phyloP scores from a whole-genome alignment of 805 yeast genomes.

The Saccharomycopsis selenospora region DNA sequence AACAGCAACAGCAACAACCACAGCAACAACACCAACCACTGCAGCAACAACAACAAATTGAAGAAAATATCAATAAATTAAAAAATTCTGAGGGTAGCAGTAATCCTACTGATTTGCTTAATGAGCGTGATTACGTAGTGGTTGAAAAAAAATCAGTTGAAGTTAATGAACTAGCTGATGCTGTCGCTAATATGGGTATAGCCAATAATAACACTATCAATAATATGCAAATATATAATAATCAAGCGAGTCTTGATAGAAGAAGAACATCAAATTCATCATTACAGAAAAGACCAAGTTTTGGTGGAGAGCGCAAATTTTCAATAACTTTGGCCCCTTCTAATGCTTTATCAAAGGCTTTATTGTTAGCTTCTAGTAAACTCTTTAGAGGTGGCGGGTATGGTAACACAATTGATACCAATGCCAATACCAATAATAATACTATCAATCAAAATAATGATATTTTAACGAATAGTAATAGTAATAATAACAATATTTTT shows the following conservation, averaged over 20 bases:
- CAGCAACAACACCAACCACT: not conserved
- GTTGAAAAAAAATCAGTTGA: conserved; percentile 93
- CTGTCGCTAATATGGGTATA: conserved; percentile 57
- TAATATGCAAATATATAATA: not conserved
- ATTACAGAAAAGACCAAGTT: conserved; percentile 49
- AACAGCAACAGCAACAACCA: conserved; percentile 13
- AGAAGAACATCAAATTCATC: conserved; percentile 39
- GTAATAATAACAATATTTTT: conserved; percentile 21
- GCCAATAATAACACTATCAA: not conserved
- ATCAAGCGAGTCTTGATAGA: conserved; percentile 13
- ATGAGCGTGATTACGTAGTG: conserved; percentile 83
- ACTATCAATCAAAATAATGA: conserved; percentile 15
- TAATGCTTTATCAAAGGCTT: conserved; percentile 80
- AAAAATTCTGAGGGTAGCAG: conserved; percentile 20
- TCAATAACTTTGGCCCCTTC: conserved; percentile 72
- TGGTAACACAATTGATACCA: not conserved
- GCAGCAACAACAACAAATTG: conserved; percentile 4
- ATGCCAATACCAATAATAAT: conserved; percentile 12
- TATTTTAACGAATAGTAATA: conserved; percentile 28
- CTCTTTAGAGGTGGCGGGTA: conserved; percentile 49
- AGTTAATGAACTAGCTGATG: conserved; percentile 93
- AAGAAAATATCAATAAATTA: conserved; percentile 11
- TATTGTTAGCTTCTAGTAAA: conserved; percentile 81
- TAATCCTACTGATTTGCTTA: conserved; percentile 14
- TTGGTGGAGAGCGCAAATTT: conserved; percentile 49